Percentiles rank a stretch among this genome's conserved stretches.
phyloP scores from a whole-genome alignment of 148 eudicot genomes.

The Rhododendron mucronatum region DNA sequence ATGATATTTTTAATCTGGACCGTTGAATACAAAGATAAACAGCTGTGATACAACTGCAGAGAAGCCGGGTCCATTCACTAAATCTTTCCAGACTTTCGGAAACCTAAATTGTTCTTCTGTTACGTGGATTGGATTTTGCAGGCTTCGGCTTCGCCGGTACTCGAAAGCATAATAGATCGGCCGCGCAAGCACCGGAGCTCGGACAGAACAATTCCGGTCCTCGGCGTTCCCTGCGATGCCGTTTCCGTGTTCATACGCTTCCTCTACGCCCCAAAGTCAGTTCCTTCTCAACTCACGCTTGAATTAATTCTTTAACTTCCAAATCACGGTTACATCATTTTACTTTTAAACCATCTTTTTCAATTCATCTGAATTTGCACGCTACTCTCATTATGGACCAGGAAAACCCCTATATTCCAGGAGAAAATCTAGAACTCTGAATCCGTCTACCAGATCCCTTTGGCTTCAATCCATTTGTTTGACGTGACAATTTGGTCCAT shows the following conservation, averaged over 20 bases:
- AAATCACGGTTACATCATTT: too few species aligned
- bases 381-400: not conserved
- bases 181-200: conserved; percentile 44
- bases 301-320: not conserved
- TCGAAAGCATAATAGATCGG: conserved; percentile 46
- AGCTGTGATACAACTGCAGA: too few species aligned
- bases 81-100: not conserved
- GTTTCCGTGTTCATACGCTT: conserved; percentile 57
- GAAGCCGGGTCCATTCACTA: too few species aligned
- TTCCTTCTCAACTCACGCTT: not conserved
- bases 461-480: too few species aligned
- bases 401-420: not conserved
- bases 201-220: conserved; percentile 42
- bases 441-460: too few species aligned
- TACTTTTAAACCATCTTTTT: not conserved
- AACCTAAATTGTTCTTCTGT: not conserved
- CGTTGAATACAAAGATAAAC: too few species aligned
- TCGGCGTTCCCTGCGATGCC: conserved; percentile 74
- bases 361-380: not conserved
- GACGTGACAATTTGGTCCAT: too few species aligned
- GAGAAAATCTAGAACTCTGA: too few species aligned
- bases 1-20: too few species aligned
- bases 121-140: conserved; percentile 1
- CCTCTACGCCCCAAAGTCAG: conserved; percentile 56
- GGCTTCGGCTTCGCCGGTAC: conserved; percentile 66